Percentiles rank a stretch among this genome's conserved stretches.
Conservation (phyloP, 2,329 filamentous ascomycete species). For the Ophiostoma sp. region DNA sequence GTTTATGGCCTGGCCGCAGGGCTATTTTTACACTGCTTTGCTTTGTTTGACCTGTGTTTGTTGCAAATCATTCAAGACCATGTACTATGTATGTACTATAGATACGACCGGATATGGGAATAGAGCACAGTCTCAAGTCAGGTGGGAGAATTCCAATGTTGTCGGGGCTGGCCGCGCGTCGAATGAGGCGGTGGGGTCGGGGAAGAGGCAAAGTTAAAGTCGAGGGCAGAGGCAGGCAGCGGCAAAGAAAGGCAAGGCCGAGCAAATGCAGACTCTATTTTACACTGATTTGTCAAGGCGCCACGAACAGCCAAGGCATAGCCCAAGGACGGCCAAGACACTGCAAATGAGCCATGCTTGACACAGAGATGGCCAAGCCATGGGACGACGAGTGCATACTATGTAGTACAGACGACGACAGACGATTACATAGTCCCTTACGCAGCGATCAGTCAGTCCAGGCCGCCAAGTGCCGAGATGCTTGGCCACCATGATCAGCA, state of each 20-base stretch:
- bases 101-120: too few species aligned
- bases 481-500: slow-evolving; percentile 6
- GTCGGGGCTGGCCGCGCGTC: neutral
- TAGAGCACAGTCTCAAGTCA: too few species aligned
- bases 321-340: neutral
- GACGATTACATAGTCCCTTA: neutral
- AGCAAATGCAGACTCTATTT: neutral
- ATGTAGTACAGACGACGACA: neutral
- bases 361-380: neutral
- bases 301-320: neutral
- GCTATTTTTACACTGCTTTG: neutral
- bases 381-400: neutral
- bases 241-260: neutral
- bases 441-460: neutral
- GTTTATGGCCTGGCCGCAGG: neutral
- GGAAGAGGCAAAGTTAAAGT: neutral
- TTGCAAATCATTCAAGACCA: too few species aligned
- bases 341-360: neutral
- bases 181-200: neutral
- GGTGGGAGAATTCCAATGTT: neutral
- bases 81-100: too few species aligned
- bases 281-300: neutral
- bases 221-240: too few species aligned
- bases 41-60: too few species aligned
- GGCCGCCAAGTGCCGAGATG: slow-evolving; percentile 17